Percentiles rank a stretch among this genome's conserved stretches.
phyloP scores from a whole-genome alignment of 2,329 filamentous ascomycete genomes.

The Aureobasidium sp. region DNA sequence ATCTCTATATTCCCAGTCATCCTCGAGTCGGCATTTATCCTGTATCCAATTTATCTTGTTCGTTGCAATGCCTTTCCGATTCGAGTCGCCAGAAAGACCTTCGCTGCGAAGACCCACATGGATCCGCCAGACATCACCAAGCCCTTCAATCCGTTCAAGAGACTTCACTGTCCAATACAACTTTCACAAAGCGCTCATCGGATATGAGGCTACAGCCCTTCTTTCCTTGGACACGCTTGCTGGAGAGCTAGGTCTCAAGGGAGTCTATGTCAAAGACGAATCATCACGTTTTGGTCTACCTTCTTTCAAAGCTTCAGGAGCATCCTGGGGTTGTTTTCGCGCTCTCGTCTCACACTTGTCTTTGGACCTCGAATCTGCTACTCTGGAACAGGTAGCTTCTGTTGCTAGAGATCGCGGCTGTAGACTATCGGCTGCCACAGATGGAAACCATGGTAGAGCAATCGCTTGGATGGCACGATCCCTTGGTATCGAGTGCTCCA shows the following conservation, averaged over 20 bases:
- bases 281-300: slow-evolving; percentile 60
- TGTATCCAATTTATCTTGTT: not conserved
- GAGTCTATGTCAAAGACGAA: slow-evolving; percentile 66
- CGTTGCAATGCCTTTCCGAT: not conserved
- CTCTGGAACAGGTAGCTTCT: slow-evolving; percentile 17
- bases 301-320: slow-evolving; percentile 74
- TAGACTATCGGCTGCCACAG: slow-evolving; percentile 57
- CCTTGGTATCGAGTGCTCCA: slow-evolving; percentile 48
- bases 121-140: not conserved
- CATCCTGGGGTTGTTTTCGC: slow-evolving; percentile 63
- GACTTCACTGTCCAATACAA: not conserved
- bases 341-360: slow-evolving; percentile 36
- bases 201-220: slow-evolving; percentile 52
- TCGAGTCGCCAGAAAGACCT: not conserved
- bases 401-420: slow-evolving; percentile 29
- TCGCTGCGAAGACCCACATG: not conserved
- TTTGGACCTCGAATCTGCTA: not conserved
- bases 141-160: not conserved
- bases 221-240: slow-evolving; percentile 49
- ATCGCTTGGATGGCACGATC: slow-evolving; percentile 60
- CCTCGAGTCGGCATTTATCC: too few species aligned
- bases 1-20: not conserved
- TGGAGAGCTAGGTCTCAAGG: slow-evolving; percentile 48
- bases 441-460: slow-evolving; percentile 72
- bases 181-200: slow-evolving; percentile 55